These are phyloP conservation scores for Plenodomus tracheiphilus DNA, from an alignment of 2,329 filamentous ascomycete genomes.

Conservation along the genomic window DNA sequence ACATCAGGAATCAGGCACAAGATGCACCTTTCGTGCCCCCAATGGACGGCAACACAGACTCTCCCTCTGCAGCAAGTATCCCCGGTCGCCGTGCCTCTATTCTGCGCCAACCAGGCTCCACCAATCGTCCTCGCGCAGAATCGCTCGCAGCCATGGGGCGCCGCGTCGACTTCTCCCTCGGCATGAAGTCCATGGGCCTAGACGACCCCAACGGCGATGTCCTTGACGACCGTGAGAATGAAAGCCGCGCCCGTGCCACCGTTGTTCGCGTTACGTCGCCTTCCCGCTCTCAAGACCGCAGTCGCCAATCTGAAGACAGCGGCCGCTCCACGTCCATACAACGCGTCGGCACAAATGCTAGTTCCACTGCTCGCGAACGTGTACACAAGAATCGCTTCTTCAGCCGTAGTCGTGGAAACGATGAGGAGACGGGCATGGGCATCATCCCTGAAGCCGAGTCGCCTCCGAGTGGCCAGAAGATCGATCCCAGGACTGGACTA, in stretches of 20 bases:
- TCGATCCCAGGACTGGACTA: constrained; percentile 42
- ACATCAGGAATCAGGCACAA: constrained; percentile 38
- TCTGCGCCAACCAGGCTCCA: constrained; percentile 53
- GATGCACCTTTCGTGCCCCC: constrained; percentile 51
- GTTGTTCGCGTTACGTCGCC: constrained; percentile 48
- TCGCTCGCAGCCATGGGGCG: constrained; percentile 62
- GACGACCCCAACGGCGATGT: constrained; percentile 67
- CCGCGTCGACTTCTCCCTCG: constrained; percentile 71
- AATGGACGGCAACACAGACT: constrained; percentile 17
- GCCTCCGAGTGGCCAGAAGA: constrained; percentile 29
- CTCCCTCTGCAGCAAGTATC: constrained; percentile 2
- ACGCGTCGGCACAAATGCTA: constrained; percentile 42
- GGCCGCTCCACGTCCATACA: constrained; percentile 39
- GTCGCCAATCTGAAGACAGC: constrained; percentile 37
- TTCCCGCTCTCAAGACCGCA: constrained; percentile 31
- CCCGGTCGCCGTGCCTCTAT: constrained; percentile 54
- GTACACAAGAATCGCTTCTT: constrained; percentile 66
- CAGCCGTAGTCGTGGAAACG: constrained; percentile 46
- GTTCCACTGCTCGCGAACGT: constrained; percentile 35
- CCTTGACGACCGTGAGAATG: constrained; percentile 58
- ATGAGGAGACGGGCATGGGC: constrained; percentile 53
- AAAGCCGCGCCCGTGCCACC: constrained; percentile 39
- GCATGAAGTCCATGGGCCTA: constrained; percentile 63
- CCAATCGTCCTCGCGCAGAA: constrained; percentile 56
- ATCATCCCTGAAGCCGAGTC: constrained; percentile 49